A percentile compares a stretch with the other conserved stretches of the same genome.
These are phyloP conservation scores for Barnettozyma populi DNA, from an alignment of 805 yeast genomes.

Conservation along the genomic window DNA sequence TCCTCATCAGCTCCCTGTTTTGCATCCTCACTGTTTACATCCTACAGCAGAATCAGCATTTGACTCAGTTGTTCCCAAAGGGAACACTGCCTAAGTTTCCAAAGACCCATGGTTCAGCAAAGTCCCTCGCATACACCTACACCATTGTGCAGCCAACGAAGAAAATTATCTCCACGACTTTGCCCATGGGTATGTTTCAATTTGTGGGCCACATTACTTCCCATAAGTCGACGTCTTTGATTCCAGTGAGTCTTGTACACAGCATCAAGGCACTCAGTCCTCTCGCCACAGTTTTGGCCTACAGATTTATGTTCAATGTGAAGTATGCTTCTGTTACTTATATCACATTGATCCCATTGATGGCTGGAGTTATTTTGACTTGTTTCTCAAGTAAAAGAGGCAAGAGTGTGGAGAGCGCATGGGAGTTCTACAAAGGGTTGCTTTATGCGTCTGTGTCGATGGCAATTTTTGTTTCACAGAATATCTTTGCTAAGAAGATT, in stretches of 20 bases:
- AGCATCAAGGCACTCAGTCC: slow-evolving; percentile 93
- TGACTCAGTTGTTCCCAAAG: slow-evolving; percentile 34
- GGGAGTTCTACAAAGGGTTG: slow-evolving; percentile 28
- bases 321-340: slow-evolving; percentile 64
- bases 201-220: slow-evolving; percentile 87
- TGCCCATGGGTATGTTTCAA: slow-evolving; percentile 95
- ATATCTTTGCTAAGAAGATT: slow-evolving; percentile 72
- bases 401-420: slow-evolving; percentile 9
- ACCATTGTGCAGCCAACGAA: slow-evolving; percentile 50
- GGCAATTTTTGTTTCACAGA: slow-evolving; percentile 68
- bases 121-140: slow-evolving; percentile 18
- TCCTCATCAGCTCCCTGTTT: slow-evolving; percentile 60
- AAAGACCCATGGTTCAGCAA: slow-evolving; percentile 22
- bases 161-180: slow-evolving; percentile 54
- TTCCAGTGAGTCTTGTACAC: slow-evolving; percentile 94
- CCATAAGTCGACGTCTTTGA: slow-evolving; percentile 85
- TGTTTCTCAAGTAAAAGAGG: slow-evolving; percentile 43
- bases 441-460: slow-evolving; percentile 36
- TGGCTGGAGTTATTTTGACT: slow-evolving; percentile 79
- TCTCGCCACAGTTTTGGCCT: slow-evolving; percentile 76
- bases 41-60: slow-evolving; percentile 31
- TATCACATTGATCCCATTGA: slow-evolving; percentile 70
- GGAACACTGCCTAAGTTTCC: slow-evolving; percentile 45
- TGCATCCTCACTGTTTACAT: slow-evolving; percentile 42
- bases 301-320: slow-evolving; percentile 54